Evolutionary conservation across 2,329 filamentous ascomycete species (phyloP), one percentile per base, ranked within the genome.

Genomic region (Pseudogymnoascus sp.): DNA sequence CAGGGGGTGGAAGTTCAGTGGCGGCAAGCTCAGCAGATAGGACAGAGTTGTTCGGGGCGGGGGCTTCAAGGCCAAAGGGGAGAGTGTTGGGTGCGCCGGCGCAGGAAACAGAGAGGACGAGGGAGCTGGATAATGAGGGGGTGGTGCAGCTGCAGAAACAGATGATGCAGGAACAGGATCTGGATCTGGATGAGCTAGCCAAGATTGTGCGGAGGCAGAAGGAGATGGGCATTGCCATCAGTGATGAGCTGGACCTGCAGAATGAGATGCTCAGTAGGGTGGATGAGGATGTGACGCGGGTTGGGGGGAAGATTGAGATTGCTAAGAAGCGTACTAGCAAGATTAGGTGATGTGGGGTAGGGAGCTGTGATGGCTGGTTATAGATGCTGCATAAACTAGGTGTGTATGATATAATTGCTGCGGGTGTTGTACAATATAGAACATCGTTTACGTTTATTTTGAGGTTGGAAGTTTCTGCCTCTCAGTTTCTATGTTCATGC

Each of bases 201-300:
- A 84, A 83, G 65, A 86, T 90, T 57, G 86, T 93, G 54, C 77
- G 85, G 57, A 77, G 87, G 62, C 87, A 93, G 76, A 86, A 83
- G 69, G 86, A 91, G 73, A 89, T 93, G 82, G 89, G 89, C 0
- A 76, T 90, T 54, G 81, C 85, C 61, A 92, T 94, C 69, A 82
- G 89, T 65, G 81, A 86, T 58, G 90, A 93, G 76, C 79, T 92
- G 61, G 81, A 85, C 60, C 74, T 83, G 65, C 89, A 93, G 76
- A 88, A 84, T 60, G 80, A 84, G 71, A 83, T 91, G 81, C 76
- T 94, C 30, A 81, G 83, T 11, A 73, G 83, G 65, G 70, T 91
- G 64, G 85, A 87, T 64, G 77, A 84, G 61, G 87, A 91, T 73
- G 80, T 81, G 2, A 83, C 86, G 64, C 77, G 86, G 5, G 77